Percentiles rank a stretch among this genome's conserved stretches.
Evolutionary conservation across 257 asterid genomes (phyloP).

Genomic region (Paulownia fortunei): DNA sequence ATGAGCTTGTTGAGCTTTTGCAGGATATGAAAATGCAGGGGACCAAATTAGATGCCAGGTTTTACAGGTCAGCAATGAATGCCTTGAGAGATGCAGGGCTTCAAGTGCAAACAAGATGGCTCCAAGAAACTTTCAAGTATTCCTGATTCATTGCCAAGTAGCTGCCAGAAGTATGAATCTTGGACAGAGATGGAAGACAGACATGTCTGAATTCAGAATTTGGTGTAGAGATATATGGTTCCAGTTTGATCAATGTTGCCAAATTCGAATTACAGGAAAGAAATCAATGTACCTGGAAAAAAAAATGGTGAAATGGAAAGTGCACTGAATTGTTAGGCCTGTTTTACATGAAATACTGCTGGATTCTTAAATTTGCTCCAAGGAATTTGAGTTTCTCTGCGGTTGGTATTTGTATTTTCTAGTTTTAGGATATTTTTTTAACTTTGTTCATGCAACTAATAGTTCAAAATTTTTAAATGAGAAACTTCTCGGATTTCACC

Average conservation of each 20-base stretch:
- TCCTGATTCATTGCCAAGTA: constrained; percentile 28
- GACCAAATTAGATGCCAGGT: constrained; percentile 61
- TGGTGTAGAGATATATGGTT: neutral
- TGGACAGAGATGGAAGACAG: neutral
- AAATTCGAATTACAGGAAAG: neutral
- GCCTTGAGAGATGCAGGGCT: constrained; percentile 85
- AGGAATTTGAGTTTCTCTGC: too few species aligned
- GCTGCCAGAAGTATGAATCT: neutral
- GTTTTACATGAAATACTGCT: neutral
- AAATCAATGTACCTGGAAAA: neutral
- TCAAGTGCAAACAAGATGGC: constrained; percentile 58
- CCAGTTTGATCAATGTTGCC: neutral
- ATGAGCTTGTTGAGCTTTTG: constrained; percentile 76
- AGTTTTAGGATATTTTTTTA: too few species aligned
- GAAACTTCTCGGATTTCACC: too few species aligned
- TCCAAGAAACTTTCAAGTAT: constrained; percentile 54
- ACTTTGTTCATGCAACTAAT: too few species aligned
- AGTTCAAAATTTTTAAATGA: too few species aligned
- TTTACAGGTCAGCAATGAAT: constrained; percentile 74
- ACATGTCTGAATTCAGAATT: neutral
- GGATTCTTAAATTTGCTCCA: too few species aligned
- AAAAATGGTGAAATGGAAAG: neutral
- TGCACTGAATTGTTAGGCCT: neutral
- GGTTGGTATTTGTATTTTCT: too few species aligned
- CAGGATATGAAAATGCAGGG: constrained; percentile 71